Evolutionary conservation across 495 filamentous ascomycete genomes (phyloP), one percentile per base, ranked within the genome.

Genomic region (Articulospora tetracladia): DNA sequence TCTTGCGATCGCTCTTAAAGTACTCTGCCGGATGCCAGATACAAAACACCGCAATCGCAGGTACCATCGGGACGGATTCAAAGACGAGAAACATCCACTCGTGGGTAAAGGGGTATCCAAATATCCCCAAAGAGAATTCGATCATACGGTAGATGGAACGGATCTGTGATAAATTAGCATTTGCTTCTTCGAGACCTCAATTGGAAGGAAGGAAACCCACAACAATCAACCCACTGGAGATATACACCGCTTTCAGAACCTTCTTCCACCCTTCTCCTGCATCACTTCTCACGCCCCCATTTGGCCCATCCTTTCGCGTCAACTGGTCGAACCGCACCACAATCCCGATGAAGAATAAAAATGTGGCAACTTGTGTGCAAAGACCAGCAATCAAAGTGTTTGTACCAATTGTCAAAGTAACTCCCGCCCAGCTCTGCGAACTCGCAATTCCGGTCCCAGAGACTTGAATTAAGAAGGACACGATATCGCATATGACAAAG

Each of bases 61-160:
- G 58, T 12, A 76, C 30, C 73, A 76, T 76, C 24, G 72, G 73
- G n/a, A 70, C 58, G 12, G 68, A 65, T 60, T 76, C 73, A 26
- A 76, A 70, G 13, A 76, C 73, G 50, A 72, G 74, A 49, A 74
- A 60, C 3, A 72, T 65, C 73, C 72, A 76, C 60, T 74, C 73
- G 39, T 74, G 67, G 12, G 55, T 68, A 44, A 71, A 73, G 7
- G 68, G 65, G 59, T 76, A 74, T 1, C 70, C 64, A 23, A 70
- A 63, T 1, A 72, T 70, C 4, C 73, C 72, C 23, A 68, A 49
- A 1, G 69, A 67, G 52, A 74, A 76, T 50, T 76, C 73, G 26
- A 74, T 68, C 2, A 74, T 64, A 11, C 73, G 72, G 53, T 73
- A 76, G 17, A 74, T 65, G 12, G 55, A 71, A 30, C 72, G 70